These are phyloP conservation scores for Apodospora peruviana DNA, from an alignment of 495 filamentous ascomycete species.

Conservation along the genomic window DNA sequence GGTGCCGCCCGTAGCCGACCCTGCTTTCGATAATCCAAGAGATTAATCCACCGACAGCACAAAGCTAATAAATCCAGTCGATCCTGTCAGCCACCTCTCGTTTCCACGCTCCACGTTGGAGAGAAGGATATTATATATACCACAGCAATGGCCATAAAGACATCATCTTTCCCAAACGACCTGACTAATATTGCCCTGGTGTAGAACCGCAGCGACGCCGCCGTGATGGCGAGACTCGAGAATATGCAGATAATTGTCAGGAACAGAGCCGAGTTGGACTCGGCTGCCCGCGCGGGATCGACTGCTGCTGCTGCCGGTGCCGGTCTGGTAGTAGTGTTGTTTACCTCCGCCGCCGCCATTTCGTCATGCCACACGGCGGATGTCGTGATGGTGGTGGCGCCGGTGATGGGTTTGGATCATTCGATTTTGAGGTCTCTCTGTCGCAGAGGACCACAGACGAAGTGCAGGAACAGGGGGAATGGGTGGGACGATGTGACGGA, in stretches of 20 bases:
- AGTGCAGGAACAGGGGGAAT: neutral
- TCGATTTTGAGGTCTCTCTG: neutral
- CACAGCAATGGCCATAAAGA: conserved; percentile 37
- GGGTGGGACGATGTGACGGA: too few relatives aligned
- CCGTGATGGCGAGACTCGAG: conserved; percentile 14
- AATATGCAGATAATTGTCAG: conserved; percentile 15
- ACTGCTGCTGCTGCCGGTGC: neutral
- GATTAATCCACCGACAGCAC: conserved; percentile 12
- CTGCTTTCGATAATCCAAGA: conserved; percentile 18
- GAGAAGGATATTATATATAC: conserved; percentile 6
- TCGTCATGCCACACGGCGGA: neutral
- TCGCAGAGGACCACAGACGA: neutral
- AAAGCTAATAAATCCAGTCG: conserved; percentile 8
- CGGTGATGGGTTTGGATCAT: neutral
- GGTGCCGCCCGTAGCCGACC: conserved; percentile 35
- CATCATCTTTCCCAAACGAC: conserved; percentile 37
- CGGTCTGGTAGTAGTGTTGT: too few relatives aligned
- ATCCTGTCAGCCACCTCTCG: neutral
- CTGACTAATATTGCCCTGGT: conserved; percentile 27
- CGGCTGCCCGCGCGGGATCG: conserved; percentile 16
- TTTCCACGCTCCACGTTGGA: neutral
- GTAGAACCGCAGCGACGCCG: conserved; percentile 25
- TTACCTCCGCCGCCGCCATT: neutral
- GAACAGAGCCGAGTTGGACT: conserved; percentile 14
- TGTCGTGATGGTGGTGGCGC: neutral